These are phyloP conservation scores for Neoboletus brunneissimus DNA, from an alignment of 768 basidiomycete genomes.

Conservation along the genomic window DNA sequence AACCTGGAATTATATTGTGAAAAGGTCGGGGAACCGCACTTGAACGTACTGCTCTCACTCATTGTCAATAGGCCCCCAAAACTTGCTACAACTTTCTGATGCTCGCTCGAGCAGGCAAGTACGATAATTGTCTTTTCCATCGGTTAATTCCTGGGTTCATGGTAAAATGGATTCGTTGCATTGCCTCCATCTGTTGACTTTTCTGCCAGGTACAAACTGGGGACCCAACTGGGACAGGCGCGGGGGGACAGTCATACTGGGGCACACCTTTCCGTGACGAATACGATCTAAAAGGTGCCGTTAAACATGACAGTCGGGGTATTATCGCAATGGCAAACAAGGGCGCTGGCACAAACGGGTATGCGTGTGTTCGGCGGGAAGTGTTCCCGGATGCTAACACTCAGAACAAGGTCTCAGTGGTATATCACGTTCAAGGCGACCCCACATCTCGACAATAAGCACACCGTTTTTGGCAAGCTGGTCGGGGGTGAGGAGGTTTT, in stretches of 20 bases:
- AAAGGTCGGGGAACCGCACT: conserved; percentile 48
- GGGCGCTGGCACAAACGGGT: conserved; percentile 88
- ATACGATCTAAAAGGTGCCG: conserved; percentile 82
- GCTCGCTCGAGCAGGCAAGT: conserved; percentile 88
- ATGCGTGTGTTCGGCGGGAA: conserved; percentile 13
- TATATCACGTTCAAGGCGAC: conserved; percentile 86
- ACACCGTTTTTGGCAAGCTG: conserved; percentile 95
- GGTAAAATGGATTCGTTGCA: conserved; percentile 44
- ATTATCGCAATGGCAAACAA: conserved; percentile 94
- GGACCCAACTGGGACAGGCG: conserved; percentile 93
- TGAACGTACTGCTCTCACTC: background rate
- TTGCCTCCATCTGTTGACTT: conserved; percentile 1
- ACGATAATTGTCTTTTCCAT: conserved; percentile 88
- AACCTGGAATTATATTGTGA: conserved; percentile 88
- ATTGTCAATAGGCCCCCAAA: conserved; percentile 73
- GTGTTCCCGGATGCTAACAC: background rate
- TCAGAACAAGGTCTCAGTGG: conserved; percentile 75
- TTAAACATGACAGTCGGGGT: conserved; percentile 83
- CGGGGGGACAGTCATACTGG: conserved; percentile 93
- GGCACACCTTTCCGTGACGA: conserved; percentile 96
- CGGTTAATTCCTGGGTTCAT: conserved; percentile 93
- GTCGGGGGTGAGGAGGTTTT: conserved; percentile 95
- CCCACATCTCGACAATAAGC: conserved; percentile 86
- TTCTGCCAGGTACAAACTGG: conserved; percentile 85
- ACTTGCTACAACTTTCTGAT: conserved; percentile 98